A percentile compares a stretch with the other conserved stretches of the same genome.
These are phyloP conservation scores for Drechslerella coelobrocha DNA, from an alignment of 2,329 filamentous ascomycete genomes.

Conservation along the genomic window DNA sequence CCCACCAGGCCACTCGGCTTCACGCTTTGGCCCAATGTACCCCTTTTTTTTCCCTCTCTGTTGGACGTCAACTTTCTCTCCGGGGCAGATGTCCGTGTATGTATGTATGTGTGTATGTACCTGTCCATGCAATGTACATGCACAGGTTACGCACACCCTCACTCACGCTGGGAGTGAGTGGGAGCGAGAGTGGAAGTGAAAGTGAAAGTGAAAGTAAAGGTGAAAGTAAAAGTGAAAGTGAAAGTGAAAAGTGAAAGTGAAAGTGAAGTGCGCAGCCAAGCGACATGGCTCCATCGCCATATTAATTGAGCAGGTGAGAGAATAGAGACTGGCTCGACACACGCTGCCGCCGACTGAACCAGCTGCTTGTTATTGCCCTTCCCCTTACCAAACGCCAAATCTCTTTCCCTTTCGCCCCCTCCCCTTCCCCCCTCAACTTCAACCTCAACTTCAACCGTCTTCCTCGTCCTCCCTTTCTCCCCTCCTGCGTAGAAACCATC, in stretches of 20 bases:
- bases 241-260: no score
- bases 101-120: neutral
- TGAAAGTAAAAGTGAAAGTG: no score
- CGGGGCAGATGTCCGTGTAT: neutral
- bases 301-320: no score
- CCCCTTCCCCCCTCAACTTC: conserved; percentile 38
- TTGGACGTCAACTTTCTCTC: neutral
- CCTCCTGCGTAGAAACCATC: conserved; percentile 18
- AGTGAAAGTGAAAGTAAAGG: neutral
- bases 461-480: conserved; percentile 28
- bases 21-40: neutral
- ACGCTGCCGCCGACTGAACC: neutral
- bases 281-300: neutral
- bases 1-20: neutral
- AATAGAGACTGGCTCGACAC: no score
- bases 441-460: neutral
- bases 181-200: neutral
- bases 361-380: neutral
- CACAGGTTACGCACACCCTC: neutral
- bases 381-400: conserved; percentile 1
- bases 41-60: neutral
- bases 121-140: neutral
- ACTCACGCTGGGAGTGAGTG: neutral
- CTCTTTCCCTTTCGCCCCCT: conserved; percentile 35
- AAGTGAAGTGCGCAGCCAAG: no score